Base-by-base conservation (phyloP, 495 filamentous ascomycete genomes). In the Penicillium lividum region DNA sequence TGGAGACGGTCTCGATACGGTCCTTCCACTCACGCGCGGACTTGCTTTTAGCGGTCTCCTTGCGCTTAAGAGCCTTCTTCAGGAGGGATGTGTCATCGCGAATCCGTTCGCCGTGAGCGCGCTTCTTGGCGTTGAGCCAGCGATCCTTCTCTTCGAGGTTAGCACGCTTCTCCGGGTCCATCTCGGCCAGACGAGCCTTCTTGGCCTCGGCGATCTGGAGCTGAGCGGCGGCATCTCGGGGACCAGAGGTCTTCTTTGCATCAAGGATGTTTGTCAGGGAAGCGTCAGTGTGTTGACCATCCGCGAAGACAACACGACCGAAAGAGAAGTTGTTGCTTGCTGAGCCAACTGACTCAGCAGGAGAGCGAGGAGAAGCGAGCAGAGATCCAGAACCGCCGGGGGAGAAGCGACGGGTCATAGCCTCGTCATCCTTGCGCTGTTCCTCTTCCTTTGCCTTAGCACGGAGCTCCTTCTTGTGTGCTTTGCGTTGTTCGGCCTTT, bases 51-150 rank as follows among this genome's bases (percentile, higher is more conserved):
- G 81, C 76, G 60, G 86, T 86, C 68, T 96, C 91, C 74, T 95
- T 92, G 59, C 93, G 86, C 82, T 97, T 97, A 57, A 97, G 76
- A 2, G 92, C 91, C 80, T 97, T 97, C 83, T 95, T 95, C 11
- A 98, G 82, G 34, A 98, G 70, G n/a, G 81, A 84, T 52, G 89
- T 89, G 68, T 96, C 90, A 59, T 98, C 92, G 57, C 85, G 81
- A n/a, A 97, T 86, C 63, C 92, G 91, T 69, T 97, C 92, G 29
- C 94, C 91, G 61, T 93, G 89, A 4, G 89, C 91, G 28, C 89
- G 87, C 71, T 93, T 90, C 73, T 91, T 85, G 7, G 93, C 94
- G 51, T 92, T 93, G 56, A 95, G 79, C 94, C 94, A 98, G 50
- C 85, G 72, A 67, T 98, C 93, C 76, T 97, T 97, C 74, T 97